Conservation (phyloP, 1,284 basidiomycete species). For the Heterobasidion occidentale region DNA sequence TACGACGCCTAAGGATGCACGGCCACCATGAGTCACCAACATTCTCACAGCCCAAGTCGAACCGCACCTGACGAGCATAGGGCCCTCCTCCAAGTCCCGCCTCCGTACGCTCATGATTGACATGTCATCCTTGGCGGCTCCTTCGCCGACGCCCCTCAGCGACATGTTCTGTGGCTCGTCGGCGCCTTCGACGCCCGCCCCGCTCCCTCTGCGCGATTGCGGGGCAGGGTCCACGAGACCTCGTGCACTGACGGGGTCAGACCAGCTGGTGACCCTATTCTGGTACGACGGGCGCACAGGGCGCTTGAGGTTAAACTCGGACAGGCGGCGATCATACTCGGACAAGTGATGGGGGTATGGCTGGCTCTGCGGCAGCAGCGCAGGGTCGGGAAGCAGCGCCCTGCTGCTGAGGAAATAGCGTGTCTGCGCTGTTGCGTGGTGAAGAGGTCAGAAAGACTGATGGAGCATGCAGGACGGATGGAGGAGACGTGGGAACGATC, state of each 20-base stretch:
- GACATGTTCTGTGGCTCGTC: constrained; percentile 4
- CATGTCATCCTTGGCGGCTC: background rate
- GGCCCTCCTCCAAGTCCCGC: constrained; percentile 1
- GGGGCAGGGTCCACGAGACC: constrained; percentile 13
- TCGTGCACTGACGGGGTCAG: constrained; percentile 39
- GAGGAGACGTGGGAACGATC: background rate
- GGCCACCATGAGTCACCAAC: background rate
- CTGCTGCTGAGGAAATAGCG: background rate
- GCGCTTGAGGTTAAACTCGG: constrained; percentile 37
- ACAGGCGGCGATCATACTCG: constrained; percentile 36
- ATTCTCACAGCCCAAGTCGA: background rate
- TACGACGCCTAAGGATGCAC: constrained; percentile 36
- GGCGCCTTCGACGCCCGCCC: background rate
- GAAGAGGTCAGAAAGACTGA: too few species aligned
- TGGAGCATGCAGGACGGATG: background rate
- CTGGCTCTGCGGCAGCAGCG: constrained; percentile 14
- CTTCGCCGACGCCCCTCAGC: background rate
- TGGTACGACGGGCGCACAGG: constrained; percentile 22
- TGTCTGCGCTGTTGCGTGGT: too few species aligned
- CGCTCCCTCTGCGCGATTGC: constrained; percentile 11
- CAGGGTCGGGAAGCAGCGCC: too few species aligned
- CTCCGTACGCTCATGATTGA: background rate
- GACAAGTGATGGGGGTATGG: constrained; percentile 26
- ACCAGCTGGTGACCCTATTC: constrained; percentile 42
- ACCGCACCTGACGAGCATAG: background rate